A percentile compares a stretch with the other conserved stretches of the same genome.
phyloP scores from a whole-genome alignment of 192 early-diverging fungal species.

The Umbelopsis ramanniana region DNA sequence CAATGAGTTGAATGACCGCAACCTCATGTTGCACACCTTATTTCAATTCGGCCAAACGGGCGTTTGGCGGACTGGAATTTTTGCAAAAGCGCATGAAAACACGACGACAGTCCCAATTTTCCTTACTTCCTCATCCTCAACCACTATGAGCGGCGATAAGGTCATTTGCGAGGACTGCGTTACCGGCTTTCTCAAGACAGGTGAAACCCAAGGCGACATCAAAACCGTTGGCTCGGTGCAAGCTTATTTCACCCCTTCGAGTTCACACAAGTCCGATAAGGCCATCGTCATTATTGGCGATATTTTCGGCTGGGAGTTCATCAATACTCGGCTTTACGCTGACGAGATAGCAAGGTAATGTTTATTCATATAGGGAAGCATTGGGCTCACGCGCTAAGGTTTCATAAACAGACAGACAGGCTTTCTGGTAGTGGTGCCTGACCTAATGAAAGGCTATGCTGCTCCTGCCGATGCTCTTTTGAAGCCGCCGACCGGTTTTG shows the following conservation, averaged over 20 bases:
- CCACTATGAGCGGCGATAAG: not conserved
- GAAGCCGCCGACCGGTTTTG: not conserved
- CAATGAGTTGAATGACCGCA: too few relatives aligned
- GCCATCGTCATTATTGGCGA: constrained; percentile 5
- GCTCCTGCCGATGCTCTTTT: not conserved
- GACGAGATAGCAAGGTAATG: constrained; percentile 12
- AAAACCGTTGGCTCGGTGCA: not conserved
- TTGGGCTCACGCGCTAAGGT: not conserved
- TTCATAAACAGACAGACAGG: constrained; percentile 16
- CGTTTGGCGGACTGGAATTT: too few relatives aligned
- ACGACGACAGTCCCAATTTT: too few relatives aligned
- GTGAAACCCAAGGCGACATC: not conserved
- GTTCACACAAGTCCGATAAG: not conserved
- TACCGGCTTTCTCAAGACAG: not conserved
- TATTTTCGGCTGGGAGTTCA: constrained; percentile 18
- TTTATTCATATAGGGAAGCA: too few relatives aligned
- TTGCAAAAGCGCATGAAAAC: not conserved
- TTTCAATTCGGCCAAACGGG: too few relatives aligned
- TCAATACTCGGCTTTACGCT: constrained; percentile 6
- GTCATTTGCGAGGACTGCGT: constrained; percentile 16
- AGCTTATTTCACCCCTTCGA: constrained; percentile 1
- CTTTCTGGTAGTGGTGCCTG: constrained; percentile 10
- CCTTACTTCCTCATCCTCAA: too few relatives aligned
- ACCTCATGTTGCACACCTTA: too few relatives aligned
- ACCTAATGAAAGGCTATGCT: constrained; percentile 18